A percentile compares a stretch with the other conserved stretches of the same genome.
Conservation (phyloP, 2,329 filamentous ascomycete genomes). For the Biscogniauxia sp. region DNA sequence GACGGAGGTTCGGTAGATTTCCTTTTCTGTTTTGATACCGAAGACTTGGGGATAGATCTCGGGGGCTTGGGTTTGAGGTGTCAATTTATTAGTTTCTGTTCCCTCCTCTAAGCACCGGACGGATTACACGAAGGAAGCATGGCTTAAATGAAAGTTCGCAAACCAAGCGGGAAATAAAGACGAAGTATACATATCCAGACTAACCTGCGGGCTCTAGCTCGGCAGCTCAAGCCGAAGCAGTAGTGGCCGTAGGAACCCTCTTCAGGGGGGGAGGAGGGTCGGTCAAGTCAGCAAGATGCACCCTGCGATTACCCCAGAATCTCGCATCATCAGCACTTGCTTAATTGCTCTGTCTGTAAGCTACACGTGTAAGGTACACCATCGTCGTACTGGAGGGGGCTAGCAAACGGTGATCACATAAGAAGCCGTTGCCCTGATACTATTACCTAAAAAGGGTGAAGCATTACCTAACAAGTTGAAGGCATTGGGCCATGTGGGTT, state of each 20-base stretch:
- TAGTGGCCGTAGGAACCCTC: not conserved
- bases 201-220: not conserved
- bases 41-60: not conserved
- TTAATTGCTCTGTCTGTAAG: not conserved
- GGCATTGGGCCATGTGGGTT: slow-evolving; percentile 19
- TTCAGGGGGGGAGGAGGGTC: not conserved
- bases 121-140: not conserved
- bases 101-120: not conserved
- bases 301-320: not conserved
- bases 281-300: not conserved
- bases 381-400: not conserved
- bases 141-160: not conserved
- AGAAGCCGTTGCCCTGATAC: slow-evolving; percentile 17
- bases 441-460: slow-evolving; percentile 22
- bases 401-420: not conserved
- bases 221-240: not conserved
- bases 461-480: slow-evolving; percentile 8
- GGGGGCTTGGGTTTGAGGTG: not conserved
- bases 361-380: not conserved
- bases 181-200: not conserved
- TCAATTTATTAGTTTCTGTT: not conserved
- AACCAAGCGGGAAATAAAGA: not conserved
- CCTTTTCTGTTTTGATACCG: not conserved
- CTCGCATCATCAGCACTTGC: not conserved
- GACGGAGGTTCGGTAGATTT: not conserved